Conservation (phyloP, 371 early-diverging fungal genomes). For the Entomophthora muscae region DNA sequence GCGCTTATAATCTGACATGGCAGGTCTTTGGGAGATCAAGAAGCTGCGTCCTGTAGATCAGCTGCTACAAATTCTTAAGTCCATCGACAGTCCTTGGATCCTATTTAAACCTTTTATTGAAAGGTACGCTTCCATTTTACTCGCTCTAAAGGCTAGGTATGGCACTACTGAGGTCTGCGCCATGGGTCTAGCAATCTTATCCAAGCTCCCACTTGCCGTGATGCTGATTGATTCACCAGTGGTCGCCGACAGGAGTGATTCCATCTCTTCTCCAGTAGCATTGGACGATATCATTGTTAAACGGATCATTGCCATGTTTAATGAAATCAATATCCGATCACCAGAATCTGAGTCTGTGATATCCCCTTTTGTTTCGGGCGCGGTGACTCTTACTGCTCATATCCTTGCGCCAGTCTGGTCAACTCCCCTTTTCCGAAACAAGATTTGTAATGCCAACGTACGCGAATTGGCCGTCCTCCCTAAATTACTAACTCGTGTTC, state of each 20-base stretch:
- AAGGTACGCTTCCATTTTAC: not conserved
- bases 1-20: not conserved
- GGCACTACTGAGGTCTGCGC: not conserved
- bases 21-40: not conserved
- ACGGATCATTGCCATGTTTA: not conserved
- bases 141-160: not conserved
- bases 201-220: not conserved
- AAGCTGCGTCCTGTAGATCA: conserved; percentile 1
- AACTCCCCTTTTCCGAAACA: not conserved
- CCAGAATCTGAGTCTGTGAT: not conserved
- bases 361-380: not conserved
- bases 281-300: not conserved
- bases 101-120: not conserved
- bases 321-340: not conserved
- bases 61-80: not conserved
- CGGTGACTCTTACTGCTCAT: not conserved
- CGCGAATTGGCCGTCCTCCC: not conserved
- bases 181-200: not conserved
- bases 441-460: not conserved
- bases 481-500: not conserved
- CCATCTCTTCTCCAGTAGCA: not conserved
- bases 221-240: not conserved
- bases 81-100: not conserved
- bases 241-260: not conserved
- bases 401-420: not conserved